Evolutionary conservation across 2,329 filamentous ascomycete genomes (phyloP).

Genomic region (Cordyceps cateniannulata): DNA sequence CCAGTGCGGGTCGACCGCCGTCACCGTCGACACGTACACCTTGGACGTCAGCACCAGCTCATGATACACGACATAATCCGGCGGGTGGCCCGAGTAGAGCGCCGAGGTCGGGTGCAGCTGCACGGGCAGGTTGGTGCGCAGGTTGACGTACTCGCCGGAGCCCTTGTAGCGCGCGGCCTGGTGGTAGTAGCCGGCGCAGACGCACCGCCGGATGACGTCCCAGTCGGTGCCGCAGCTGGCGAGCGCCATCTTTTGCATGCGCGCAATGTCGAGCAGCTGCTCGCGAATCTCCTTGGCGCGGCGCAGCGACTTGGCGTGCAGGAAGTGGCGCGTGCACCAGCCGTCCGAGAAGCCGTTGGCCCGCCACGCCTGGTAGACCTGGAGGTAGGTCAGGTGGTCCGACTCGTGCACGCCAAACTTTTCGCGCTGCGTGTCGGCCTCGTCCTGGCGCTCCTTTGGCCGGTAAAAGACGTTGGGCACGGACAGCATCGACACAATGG

Average conservation of each 20-base stretch:
- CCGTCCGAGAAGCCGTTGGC: slow-evolving; percentile 81
- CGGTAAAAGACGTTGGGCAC: slow-evolving; percentile 96
- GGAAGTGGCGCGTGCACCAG: slow-evolving; percentile 90
- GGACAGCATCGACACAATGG: slow-evolving; percentile 95
- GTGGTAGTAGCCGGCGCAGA: slow-evolving; percentile 97
- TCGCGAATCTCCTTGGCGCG: slow-evolving; percentile 91
- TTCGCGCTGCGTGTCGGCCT: slow-evolving; percentile 89
- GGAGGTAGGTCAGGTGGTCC: slow-evolving; percentile 89
- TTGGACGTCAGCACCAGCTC: slow-evolving; percentile 94
- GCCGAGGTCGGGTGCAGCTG: slow-evolving; percentile 92
- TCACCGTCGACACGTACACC: slow-evolving; percentile 97
- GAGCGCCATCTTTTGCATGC: slow-evolving; percentile 83
- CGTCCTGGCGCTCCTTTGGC: slow-evolving; percentile 92
- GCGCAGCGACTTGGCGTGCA: slow-evolving; percentile 90
- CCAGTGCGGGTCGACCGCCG: slow-evolving; percentile 94
- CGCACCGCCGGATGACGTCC: slow-evolving; percentile 92
- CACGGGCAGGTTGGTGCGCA: slow-evolving; percentile 88
- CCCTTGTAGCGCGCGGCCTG: slow-evolving; percentile 95
- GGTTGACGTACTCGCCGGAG: slow-evolving; percentile 94
- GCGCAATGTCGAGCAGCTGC: slow-evolving; percentile 90
- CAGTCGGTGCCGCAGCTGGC: slow-evolving; percentile 91
- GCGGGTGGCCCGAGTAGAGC: slow-evolving; percentile 88
- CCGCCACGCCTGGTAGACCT: slow-evolving; percentile 95
- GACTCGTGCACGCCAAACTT: slow-evolving; percentile 99
- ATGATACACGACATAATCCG: slow-evolving; percentile 97